A percentile compares a stretch with the other conserved stretches of the same genome.
Conservation (phyloP, 192 early-diverging fungal species). For the Dissophora ornata region DNA sequence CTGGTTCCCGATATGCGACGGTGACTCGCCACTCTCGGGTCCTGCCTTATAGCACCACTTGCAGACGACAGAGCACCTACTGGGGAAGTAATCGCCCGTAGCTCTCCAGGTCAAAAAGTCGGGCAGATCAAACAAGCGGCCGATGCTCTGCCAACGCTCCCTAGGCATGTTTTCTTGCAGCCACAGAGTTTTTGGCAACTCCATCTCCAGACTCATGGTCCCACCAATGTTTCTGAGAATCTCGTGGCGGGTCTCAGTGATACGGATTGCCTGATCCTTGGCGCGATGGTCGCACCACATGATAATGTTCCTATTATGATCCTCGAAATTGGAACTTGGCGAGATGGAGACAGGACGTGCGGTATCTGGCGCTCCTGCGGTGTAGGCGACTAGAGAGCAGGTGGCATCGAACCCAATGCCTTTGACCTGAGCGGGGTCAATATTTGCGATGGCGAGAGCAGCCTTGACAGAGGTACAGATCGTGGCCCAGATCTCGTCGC, state of each 20-base stretch:
- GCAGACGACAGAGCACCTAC: constrained; percentile 73
- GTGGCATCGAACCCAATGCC: constrained; percentile 85
- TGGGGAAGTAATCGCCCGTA: constrained; percentile 64
- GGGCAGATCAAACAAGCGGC: constrained; percentile 76
- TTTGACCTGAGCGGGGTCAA: constrained; percentile 55
- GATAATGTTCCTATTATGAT: constrained; percentile 68
- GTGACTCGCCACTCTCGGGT: constrained; percentile 12
- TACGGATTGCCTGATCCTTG: constrained; percentile 65
- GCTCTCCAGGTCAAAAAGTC: constrained; percentile 78
- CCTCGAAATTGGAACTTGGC: constrained; percentile 54
- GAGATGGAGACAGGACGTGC: constrained; percentile 64
- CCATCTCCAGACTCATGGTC: constrained; percentile 78
- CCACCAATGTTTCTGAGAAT: constrained; percentile 76
- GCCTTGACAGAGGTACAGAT: constrained; percentile 59
- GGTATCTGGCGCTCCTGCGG: constrained; percentile 38
- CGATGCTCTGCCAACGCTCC: constrained; percentile 58
- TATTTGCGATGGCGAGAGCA: constrained; percentile 40
- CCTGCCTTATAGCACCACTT: constrained; percentile 73
- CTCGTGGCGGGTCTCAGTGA: constrained; percentile 65
- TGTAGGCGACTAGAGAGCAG: constrained; percentile 74
- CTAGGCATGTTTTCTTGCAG: constrained; percentile 65
- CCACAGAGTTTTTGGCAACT: constrained; percentile 82
- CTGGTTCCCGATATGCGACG: constrained; percentile 11
- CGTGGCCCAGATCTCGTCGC: constrained; percentile 73
- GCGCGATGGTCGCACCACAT: constrained; percentile 84